A percentile compares a stretch with the other conserved stretches of the same genome.
Evolutionary conservation across 2,329 filamentous ascomycete genomes (phyloP).

Genomic region (Cladosporium sphaerospermum): DNA sequence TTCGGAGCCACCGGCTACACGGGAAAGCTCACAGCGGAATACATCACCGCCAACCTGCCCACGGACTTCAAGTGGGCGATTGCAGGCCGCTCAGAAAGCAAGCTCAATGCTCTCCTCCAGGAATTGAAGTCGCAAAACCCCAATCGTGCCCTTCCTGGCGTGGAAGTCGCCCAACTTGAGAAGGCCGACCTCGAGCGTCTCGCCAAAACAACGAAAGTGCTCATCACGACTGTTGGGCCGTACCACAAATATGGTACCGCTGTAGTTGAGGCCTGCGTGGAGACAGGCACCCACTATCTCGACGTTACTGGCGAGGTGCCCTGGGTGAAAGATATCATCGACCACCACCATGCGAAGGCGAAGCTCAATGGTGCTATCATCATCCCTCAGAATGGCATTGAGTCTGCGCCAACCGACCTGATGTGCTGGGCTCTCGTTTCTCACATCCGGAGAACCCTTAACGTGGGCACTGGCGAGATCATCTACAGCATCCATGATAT

Average conservation of each 20-base stretch:
- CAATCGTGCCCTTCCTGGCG: constrained; percentile 65
- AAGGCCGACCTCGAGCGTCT: constrained; percentile 46
- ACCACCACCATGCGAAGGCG: constrained; percentile 55
- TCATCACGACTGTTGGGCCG: constrained; percentile 58
- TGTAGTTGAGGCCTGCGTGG: constrained; percentile 58
- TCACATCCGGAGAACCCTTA: constrained; percentile 46
- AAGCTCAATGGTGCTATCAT: constrained; percentile 56
- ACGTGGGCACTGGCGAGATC: constrained; percentile 46
- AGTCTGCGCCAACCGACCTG: constrained; percentile 56
- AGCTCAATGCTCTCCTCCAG: constrained; percentile 63
- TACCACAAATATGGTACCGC: constrained; percentile 60
- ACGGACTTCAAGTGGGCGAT: constrained; percentile 82
- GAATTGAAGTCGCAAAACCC: constrained; percentile 61
- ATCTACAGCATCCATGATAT: constrained; percentile 49
- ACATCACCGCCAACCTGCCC: constrained; percentile 64
- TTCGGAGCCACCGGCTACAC: constrained; percentile 76
- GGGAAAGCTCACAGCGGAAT: constrained; percentile 67
- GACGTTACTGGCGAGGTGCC: constrained; percentile 61
- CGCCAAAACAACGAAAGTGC: constrained; percentile 49
- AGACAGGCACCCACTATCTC: constrained; percentile 61
- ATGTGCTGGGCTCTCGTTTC: constrained; percentile 48
- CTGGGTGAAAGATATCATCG: constrained; percentile 57
- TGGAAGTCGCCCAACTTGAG: constrained; percentile 43
- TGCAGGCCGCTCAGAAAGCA: constrained; percentile 71
- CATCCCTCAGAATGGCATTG: constrained; percentile 55